Evolutionary conservation across 1,139 yeast species (phyloP), one percentile per base, ranked within the genome.

Genomic region (Hansenula sp.): DNA sequence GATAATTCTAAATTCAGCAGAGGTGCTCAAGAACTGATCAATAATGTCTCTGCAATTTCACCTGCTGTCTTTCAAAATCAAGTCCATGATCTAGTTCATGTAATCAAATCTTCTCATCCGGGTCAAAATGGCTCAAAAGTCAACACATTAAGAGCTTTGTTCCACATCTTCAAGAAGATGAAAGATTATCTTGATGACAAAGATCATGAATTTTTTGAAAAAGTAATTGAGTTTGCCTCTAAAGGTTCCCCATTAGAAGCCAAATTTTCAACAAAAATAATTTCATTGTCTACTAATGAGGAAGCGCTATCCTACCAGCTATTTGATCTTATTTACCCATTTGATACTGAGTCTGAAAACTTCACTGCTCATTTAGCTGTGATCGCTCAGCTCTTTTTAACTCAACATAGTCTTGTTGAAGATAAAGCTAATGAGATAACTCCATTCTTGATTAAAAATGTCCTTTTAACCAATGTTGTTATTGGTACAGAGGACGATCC

Each of bases 31-130:
- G 75, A 72, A 33, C 50, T 86, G 8, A 65, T 89, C 28, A 81
- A 79, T 48, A 72, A 77, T 34, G 75, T 88, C 8, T 82, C 96
- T 0, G 57, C 63, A 3, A 70, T 75, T 4, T 70, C 77, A 39
- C 96, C 96, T 0, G 75, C 76, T 16, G 79, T 84, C 1, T 76
- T 88, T 59, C 77, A 77, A 52, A 73, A 74, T 35, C 86, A 86
- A 55, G 68, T 84, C 4, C 65, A 70, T 12, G 72, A 73, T 10
- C 65, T 89, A 43, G 68, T 75, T 1, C 63, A 71, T 0, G 53
- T 71, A 13, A 64, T 81, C 13, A 66, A 66, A 41, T 47, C 48
- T 5, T 47, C 60, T 5, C 58, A 55, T 13, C 61, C 66, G 9
- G 67, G 66, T 11, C 49, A 47, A 6, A 41, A 38, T 4, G 29